Evolutionary conservation across 129 eudicot species (phyloP), one percentile per base, ranked within the genome.

Genomic region (Sambucus nigra): DNA sequence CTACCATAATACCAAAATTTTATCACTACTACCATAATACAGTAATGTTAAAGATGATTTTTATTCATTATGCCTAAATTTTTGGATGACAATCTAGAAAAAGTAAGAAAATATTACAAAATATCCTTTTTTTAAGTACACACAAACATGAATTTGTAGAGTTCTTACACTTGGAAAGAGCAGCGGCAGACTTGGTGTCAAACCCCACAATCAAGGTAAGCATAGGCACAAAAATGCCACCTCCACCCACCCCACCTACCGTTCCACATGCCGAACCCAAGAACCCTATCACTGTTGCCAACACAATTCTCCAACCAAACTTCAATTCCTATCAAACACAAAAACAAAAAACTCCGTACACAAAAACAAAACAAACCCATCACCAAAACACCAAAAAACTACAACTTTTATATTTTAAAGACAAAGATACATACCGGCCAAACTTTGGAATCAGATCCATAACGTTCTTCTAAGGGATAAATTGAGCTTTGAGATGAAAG

Each of bases 201-300:
- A 85, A 91, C 0, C 99, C 99, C 26, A 91, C 76, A 51, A 91
- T 65, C 27, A 91, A 65, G 39, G 84, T 82, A 42, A 91, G 84
- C 99, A 83, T 79, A 1, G 99, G 99, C 51, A 86, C 95, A 57
- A 86, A 91, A 67, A 91, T 91, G 66, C 99, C 99, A 13, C 99
- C 99, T 4, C 99, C 99, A 28, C 99, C 99, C 58, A 92, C 94
- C 1, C 99, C 99, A 15, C 99, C 96, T 33, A 92, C 99, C 8
- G 94, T 86, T 1, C 96, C 96, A 38, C 79, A 92, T 0, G 94
- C 95, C 20, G 99, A 92, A 6, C 96, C 99, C 69, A 80, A 58
- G 55, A 92, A 92, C 42, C 96, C 99, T 21, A 86, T 82, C 20
- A 86, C 59, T 7, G 87, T 86, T 2, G 99, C 96, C 68, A 86